Evolutionary conservation across 108 stramenopile species (phyloP).

Genomic region (Schizochytrium sp.): DNA sequence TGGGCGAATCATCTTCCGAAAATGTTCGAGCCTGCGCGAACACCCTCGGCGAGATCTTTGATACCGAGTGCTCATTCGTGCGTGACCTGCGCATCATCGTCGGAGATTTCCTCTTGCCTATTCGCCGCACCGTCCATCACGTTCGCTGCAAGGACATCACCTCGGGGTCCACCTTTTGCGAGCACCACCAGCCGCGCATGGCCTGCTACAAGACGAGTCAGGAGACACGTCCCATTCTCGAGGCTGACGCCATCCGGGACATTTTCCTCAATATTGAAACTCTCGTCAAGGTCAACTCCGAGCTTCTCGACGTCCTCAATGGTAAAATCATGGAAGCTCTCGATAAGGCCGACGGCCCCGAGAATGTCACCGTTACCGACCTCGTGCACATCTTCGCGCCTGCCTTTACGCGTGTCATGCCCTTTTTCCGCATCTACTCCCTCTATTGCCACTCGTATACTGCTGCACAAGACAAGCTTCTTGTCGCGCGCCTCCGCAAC

Average conservation of each 20-base stretch:
- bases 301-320: background rate
- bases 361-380: background rate
- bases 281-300: background rate
- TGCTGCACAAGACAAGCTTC: background rate
- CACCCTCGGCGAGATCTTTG: background rate
- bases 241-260: background rate
- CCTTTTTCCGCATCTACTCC: constrained; percentile 18
- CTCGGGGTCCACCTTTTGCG: background rate
- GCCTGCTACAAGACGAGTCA: background rate
- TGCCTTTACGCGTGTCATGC: background rate
- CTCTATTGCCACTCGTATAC: constrained; percentile 9
- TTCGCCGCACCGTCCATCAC: background rate
- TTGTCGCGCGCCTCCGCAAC: background rate
- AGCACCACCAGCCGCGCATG: background rate
- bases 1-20: background rate
- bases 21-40: background rate
- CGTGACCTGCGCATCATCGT: background rate
- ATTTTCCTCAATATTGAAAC: background rate
- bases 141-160: background rate
- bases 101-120: background rate
- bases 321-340: background rate
- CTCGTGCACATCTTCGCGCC: background rate
- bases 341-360: background rate
- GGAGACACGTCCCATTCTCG: background rate
- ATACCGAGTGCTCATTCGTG: background rate